These are phyloP conservation scores for Xylaria sp. DNA, from an alignment of 2,329 filamentous ascomycete species.

Conservation along the genomic window DNA sequence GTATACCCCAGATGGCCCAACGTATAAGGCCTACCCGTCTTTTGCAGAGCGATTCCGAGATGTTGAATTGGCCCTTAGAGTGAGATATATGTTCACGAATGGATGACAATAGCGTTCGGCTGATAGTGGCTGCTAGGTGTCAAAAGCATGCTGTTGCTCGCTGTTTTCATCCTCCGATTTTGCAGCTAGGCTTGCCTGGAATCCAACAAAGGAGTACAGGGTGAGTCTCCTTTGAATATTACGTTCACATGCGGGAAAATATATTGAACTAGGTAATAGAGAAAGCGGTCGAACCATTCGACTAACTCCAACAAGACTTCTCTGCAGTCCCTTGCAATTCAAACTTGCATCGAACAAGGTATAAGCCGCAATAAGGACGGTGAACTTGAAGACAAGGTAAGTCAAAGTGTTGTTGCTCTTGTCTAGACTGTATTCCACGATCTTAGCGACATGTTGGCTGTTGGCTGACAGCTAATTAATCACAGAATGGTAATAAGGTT, in stretches of 20 bases:
- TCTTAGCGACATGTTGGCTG: background rate
- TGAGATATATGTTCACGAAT: background rate
- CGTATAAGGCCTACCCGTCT: constrained; percentile 12
- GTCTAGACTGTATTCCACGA: background rate
- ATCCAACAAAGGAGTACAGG: constrained; percentile 18
- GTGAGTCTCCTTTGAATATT: constrained; percentile 6
- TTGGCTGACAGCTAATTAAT: background rate
- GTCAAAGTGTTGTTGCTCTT: background rate
- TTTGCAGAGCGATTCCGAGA: constrained; percentile 16
- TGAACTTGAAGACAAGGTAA: constrained; percentile 14
- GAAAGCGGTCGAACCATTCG: constrained; percentile 14
- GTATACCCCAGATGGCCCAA: constrained; percentile 4
- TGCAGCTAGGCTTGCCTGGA: constrained; percentile 29
- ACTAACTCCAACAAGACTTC: background rate
- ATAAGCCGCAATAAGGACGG: background rate
- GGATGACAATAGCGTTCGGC: background rate
- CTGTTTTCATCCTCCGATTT: constrained; percentile 1
- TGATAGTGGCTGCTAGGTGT: constrained; percentile 20
- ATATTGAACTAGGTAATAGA: constrained; percentile 19
- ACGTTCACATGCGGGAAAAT: background rate
- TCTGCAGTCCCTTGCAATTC: background rate
- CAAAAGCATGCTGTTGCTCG: constrained; percentile 20
- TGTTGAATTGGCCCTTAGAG: background rate
- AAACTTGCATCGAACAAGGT: background rate
- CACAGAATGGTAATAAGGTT: constrained; percentile 6